These are phyloP conservation scores for Podospora conica DNA, from an alignment of 495 filamentous ascomycete species.

Conservation along the genomic window DNA sequence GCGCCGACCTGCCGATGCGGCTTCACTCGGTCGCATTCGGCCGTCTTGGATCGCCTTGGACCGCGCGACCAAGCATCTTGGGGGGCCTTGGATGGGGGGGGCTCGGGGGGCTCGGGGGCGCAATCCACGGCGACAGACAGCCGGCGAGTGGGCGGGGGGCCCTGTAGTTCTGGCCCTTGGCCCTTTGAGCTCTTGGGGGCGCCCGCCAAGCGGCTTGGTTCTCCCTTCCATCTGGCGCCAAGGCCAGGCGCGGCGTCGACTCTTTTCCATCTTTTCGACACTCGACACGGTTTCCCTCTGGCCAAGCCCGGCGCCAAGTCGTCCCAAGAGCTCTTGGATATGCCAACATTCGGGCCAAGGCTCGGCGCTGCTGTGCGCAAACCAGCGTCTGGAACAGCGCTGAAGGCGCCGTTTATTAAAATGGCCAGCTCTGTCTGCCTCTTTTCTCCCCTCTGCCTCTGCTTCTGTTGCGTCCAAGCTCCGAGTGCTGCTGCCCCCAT, in stretches of 20 bases:
- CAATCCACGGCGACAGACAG: too few species aligned
- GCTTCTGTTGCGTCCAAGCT: not conserved
- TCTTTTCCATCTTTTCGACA: not conserved
- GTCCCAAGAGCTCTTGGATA: constrained; percentile 9
- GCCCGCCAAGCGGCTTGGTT: not conserved
- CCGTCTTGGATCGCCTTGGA: not conserved
- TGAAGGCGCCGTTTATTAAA: constrained; percentile 7
- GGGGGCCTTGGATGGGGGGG: not conserved
- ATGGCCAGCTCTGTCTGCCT: not conserved
- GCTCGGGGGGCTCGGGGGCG: too few species aligned
- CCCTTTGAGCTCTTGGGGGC: too few species aligned
- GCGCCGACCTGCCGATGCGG: not conserved
- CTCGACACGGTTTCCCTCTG: constrained; percentile 1
- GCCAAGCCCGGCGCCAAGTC: constrained; percentile 12
- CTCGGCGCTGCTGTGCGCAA: constrained; percentile 9
- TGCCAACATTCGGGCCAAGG: constrained; percentile 12
- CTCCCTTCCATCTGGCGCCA: not conserved
- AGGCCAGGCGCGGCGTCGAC: not conserved
- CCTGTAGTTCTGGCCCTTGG: too few species aligned
- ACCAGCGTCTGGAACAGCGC: constrained; percentile 5
- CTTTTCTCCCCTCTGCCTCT: not conserved
- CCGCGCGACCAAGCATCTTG: not conserved
- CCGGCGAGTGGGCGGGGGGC: too few species aligned
- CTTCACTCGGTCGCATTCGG: not conserved
- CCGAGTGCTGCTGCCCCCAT: not conserved